Evolutionary conservation across 73 alveolate genomes (phyloP).

Genomic region (Uronychia binucleata): DNA sequence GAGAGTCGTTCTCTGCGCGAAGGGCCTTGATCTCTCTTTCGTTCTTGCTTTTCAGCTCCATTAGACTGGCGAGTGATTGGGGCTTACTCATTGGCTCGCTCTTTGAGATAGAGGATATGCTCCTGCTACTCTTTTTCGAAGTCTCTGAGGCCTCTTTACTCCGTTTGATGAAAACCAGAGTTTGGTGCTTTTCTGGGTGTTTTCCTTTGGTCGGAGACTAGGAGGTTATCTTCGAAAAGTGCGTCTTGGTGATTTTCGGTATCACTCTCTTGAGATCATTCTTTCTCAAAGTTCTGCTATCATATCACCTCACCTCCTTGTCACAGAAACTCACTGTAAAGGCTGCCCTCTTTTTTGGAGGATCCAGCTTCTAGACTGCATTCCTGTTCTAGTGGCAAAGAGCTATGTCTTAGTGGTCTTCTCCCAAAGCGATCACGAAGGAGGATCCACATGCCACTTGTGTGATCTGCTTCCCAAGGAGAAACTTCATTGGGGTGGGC

Average conservation of each 20-base stretch:
- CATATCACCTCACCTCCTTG: not conserved
- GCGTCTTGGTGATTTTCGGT: not conserved
- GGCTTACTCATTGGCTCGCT: not conserved
- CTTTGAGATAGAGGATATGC: not conserved
- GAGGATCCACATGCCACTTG: not conserved
- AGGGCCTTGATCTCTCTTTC: not conserved
- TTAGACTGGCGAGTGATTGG: not conserved
- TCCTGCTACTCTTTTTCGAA: not conserved
- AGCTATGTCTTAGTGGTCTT: not conserved
- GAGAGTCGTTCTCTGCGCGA: not conserved
- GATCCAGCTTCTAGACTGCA: not conserved
- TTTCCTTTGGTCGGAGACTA: not conserved
- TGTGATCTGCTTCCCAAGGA: not conserved
- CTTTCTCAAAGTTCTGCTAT: not conserved
- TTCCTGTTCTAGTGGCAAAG: not conserved
- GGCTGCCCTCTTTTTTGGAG: not conserved
- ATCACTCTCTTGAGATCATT: not conserved
- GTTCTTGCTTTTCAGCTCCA: not conserved
- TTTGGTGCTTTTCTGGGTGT: not conserved
- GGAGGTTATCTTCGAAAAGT: not conserved
- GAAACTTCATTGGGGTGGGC: slow-evolving; percentile 44
- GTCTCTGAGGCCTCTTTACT: not conserved
- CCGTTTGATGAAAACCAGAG: too few species aligned
- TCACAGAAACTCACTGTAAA: not conserved
- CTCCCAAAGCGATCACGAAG: not conserved